phyloP scores from a whole-genome alignment of 805 yeast genomes.

The Starmerella roubikii region DNA sequence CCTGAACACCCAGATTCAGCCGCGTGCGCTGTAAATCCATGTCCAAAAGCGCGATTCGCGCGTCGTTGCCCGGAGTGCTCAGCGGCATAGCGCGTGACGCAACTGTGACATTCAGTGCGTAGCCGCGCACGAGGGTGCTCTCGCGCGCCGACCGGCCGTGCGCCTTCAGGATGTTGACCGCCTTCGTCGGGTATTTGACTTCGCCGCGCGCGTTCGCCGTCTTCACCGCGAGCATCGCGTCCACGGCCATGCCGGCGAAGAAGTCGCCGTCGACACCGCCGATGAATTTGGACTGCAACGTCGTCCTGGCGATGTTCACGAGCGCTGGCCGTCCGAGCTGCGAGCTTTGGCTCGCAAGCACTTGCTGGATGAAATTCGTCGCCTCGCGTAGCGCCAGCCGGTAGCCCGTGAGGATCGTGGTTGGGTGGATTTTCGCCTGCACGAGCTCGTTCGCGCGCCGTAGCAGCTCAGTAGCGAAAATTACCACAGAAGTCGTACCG shows the following conservation, averaged over 20 bases:
- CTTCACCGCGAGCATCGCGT: conserved; percentile 88
- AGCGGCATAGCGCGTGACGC: conserved; percentile 95
- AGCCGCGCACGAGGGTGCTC: conserved; percentile 78
- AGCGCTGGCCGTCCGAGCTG: conserved; percentile 68
- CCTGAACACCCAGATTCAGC: conserved; percentile 97
- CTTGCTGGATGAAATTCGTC: conserved; percentile 69
- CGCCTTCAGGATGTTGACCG: conserved; percentile 88
- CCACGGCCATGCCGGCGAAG: conserved; percentile 82
- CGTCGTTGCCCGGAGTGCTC: conserved; percentile 38
- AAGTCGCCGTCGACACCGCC: conserved; percentile 79
- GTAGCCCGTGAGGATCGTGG: conserved; percentile 94
- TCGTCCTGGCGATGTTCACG: conserved; percentile 85
- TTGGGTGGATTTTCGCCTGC: conserved; percentile 88
- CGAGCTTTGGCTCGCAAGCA: conserved; percentile 68
- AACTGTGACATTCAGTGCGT: conserved; percentile 91
- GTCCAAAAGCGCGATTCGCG: conserved; percentile 79
- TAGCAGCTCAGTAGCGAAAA: conserved; percentile 83
- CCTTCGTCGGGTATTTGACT: conserved; percentile 68
- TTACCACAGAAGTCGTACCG: conserved; percentile 95
- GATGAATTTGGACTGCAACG: conserved; percentile 93
- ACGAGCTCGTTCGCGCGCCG: conserved; percentile 90
- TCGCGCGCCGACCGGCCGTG: conserved; percentile 90
- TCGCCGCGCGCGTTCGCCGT: conserved; percentile 83
- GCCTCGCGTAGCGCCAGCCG: conserved; percentile 90
- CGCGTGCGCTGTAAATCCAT: conserved; percentile 88